Percentiles rank a stretch among this genome's conserved stretches.
Conservation (phyloP, 192 early-diverging fungal genomes). For the Neocallimastix lanati region DNA sequence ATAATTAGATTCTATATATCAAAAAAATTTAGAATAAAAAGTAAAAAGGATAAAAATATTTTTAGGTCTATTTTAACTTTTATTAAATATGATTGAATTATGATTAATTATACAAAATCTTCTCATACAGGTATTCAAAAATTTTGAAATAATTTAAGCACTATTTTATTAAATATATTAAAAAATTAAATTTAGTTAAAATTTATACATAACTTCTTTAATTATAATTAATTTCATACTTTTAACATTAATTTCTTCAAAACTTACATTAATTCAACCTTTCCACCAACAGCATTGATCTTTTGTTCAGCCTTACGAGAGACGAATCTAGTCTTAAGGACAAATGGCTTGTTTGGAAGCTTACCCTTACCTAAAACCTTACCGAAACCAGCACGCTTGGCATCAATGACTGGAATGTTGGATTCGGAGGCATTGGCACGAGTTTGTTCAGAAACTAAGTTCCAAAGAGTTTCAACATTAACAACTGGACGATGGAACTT, state of each 20-base stretch:
- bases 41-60: not conserved
- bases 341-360: conserved; percentile 74
- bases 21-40: too few species aligned
- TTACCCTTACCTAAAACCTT: conserved; percentile 93
- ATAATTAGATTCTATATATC: too few species aligned
- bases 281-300: conserved; percentile 91
- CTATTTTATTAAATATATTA: not conserved
- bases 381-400: conserved; percentile 62
- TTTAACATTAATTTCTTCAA: too few species aligned
- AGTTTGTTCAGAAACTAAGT: conserved; percentile 70
- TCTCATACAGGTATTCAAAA: not conserved
- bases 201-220: too few species aligned
- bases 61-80: not conserved
- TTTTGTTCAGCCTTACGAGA: conserved; percentile 89
- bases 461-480: conserved; percentile 91
- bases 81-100: not conserved
- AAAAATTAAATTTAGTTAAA: too few species aligned
- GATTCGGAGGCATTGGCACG: conserved; percentile 60
- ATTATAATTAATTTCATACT: too few species aligned
- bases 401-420: conserved; percentile 85
- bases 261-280: not conserved
- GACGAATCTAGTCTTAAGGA: conserved; percentile 87
- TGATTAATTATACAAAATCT: not conserved
- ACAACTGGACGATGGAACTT: conserved; percentile 64
- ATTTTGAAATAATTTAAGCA: not conserved